Evolutionary conservation across 2,329 filamentous ascomycete species (phyloP).

Genomic region (Fusarium nisikadoi): DNA sequence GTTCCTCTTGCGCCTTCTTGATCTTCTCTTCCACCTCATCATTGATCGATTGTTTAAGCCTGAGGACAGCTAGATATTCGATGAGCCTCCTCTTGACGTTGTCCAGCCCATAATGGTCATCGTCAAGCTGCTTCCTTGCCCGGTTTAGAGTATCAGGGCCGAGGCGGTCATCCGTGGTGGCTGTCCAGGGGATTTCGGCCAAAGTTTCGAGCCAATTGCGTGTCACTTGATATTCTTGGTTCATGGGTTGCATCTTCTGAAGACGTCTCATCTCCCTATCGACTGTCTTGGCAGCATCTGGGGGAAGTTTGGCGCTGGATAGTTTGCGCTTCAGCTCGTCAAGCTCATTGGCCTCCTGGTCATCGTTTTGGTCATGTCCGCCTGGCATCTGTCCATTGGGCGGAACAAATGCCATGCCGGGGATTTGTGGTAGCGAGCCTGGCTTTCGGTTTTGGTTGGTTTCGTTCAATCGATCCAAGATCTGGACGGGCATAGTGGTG

Average conservation of each 20-base stretch:
- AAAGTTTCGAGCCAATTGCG: constrained; percentile 94
- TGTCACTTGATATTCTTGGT: constrained; percentile 95
- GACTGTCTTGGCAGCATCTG: constrained; percentile 90
- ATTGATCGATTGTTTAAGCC: constrained; percentile 92
- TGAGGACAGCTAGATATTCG: constrained; percentile 95
- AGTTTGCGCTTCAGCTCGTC: constrained; percentile 92
- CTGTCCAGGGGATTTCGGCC: constrained; percentile 92
- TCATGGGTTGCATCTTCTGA: constrained; percentile 94
- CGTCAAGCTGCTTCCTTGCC: constrained; percentile 90
- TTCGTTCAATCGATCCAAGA: constrained; percentile 64
- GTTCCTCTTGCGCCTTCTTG: constrained; percentile 70
- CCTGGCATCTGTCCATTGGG: constrained; percentile 52
- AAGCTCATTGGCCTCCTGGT: constrained; percentile 88
- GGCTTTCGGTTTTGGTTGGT: constrained; percentile 49
- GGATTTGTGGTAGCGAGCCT: constrained; percentile 52
- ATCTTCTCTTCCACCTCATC: constrained; percentile 84
- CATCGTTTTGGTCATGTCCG: constrained; percentile 66
- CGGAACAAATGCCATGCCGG: constrained; percentile 51
- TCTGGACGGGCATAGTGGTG: constrained; percentile 72
- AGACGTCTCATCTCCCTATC: constrained; percentile 88
- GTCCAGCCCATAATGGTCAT: constrained; percentile 95
- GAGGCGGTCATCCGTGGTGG: constrained; percentile 84
- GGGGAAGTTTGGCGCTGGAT: constrained; percentile 80
- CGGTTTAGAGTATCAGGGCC: constrained; percentile 80
- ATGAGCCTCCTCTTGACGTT: constrained; percentile 97